Evolutionary conservation across 1,284 basidiomycete genomes (phyloP).

Genomic region (Fomitopsis palustris): DNA sequence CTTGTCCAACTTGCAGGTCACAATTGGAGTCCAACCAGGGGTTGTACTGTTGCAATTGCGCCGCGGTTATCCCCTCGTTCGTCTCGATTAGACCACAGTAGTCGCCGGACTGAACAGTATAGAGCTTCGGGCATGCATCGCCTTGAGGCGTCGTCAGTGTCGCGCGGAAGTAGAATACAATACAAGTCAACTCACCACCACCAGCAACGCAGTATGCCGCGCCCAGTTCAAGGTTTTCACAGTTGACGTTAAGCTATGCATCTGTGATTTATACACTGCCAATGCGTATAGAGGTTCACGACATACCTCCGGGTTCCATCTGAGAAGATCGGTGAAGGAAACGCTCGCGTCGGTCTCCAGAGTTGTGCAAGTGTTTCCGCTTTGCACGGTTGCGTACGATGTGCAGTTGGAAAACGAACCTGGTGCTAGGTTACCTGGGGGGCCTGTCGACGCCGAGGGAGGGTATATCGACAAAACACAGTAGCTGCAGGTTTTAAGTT

Average conservation of each 20-base stretch:
- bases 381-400: neutral
- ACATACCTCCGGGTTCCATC: neutral
- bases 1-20: neutral
- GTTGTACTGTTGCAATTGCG: neutral
- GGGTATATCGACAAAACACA: neutral
- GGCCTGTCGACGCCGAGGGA: neutral
- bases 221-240: neutral
- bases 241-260: neutral
- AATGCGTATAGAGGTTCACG: neutral
- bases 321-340: neutral
- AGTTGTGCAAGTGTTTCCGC: neutral
- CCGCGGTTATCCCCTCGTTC: neutral
- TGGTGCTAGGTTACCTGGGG: neutral
- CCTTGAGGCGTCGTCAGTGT: neutral
- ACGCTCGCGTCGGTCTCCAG: neutral
- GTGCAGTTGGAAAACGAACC: neutral
- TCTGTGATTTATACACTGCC: neutral
- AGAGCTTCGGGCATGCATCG: neutral
- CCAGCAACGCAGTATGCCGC: neutral
- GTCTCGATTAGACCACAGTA: neutral
- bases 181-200: neutral
- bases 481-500: neutral
- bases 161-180: neutral
- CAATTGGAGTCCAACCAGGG: neutral
- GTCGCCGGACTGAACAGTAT: neutral